Base-by-base conservation (phyloP, 1,139 yeast genomes). In the Kodamaea arcana region DNA sequence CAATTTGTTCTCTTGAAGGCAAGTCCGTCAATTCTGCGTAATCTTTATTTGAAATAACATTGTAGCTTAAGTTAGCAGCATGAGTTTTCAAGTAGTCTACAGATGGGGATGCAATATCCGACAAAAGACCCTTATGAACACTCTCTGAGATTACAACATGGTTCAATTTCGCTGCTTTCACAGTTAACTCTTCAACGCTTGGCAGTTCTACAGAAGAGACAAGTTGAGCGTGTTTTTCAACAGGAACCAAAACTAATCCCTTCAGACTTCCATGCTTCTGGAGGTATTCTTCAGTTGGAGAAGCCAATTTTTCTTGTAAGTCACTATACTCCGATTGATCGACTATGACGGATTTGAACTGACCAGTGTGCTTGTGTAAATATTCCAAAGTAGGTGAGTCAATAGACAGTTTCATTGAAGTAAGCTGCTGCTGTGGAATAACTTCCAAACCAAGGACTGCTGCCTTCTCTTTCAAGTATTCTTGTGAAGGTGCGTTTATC, bases 1-100 rank as follows among this genome's bases (percentile, higher is more conserved):
- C 56, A 21, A 67, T 46, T 31, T 62, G 65, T 27, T 61, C 66
- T 27, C 58, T 46, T 1, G 65, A 47, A n/a, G 72, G 72, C 27
- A 56, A 46, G 11, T 55, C 49, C 0, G 56, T 53, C 24, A 65
- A 46, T 15, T 56, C 52, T 4, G 50, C 47, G 14, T 41, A 41
- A 10, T 51, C 56, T 9, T 42, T 42, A 4, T 39, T 34, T 1
- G 47, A 36, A 24, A 46, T 36, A 4, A 44, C 32, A 15, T 41
- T 28, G 21, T 36, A 32, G 15, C 35, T 26, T 14, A 33, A 29
- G 15, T 33, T 42, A 7, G 28, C 33, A 3, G 46, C 42, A 22
- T 39, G 37, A 2, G 27, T 22, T 32, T 37, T 43, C 34, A 46
- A 35, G 27, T 33, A 33, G 4, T 42, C 44, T 12, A 47, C 13